phyloP scores from a whole-genome alignment of 148 eudicot genomes.

The Selenicereus undatus region DNA sequence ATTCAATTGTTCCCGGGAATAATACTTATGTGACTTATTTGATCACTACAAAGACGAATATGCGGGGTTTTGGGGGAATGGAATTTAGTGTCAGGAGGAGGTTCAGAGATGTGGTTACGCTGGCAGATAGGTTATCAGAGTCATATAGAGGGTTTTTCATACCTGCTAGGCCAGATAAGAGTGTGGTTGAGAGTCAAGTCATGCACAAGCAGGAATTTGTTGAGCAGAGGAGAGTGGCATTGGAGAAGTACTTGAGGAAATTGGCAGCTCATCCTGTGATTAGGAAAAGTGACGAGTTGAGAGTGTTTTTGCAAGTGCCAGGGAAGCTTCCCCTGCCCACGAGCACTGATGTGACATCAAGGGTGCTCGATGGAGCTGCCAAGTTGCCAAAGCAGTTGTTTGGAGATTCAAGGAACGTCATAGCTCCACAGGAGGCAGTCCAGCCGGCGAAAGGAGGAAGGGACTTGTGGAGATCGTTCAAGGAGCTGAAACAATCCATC shows the following conservation, averaged over 20 bases:
- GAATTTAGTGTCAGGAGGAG: slow-evolving; percentile 70
- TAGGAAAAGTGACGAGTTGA: slow-evolving; percentile 76
- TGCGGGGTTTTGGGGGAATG: slow-evolving; percentile 50
- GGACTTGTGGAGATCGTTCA: slow-evolving; percentile 80
- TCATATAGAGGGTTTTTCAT: slow-evolving; percentile 73
- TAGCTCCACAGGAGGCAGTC: slow-evolving; percentile 64
- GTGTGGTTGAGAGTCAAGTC: slow-evolving; percentile 83
- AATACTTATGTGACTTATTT: slow-evolving; percentile 63
- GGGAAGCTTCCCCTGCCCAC: slow-evolving; percentile 77
- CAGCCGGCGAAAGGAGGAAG: slow-evolving; percentile 87
- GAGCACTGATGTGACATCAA: slow-evolving; percentile 64
- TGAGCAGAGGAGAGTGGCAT: slow-evolving; percentile 67
- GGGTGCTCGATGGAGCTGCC: slow-evolving; percentile 86
- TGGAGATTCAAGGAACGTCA: slow-evolving; percentile 53
- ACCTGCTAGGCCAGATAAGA: slow-evolving; percentile 83
- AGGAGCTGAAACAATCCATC: slow-evolving; percentile 78
- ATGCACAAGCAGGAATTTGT: slow-evolving; percentile 98
- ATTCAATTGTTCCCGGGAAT: slow-evolving; percentile 74
- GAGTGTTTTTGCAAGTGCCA: slow-evolving; percentile 75
- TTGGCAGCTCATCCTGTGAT: slow-evolving; percentile 70
- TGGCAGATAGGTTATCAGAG: slow-evolving; percentile 75
- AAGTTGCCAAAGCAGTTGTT: slow-evolving; percentile 73
- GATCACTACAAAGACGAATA: slow-evolving; percentile 61
- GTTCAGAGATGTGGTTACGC: slow-evolving; percentile 74
- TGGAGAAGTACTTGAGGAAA: slow-evolving; percentile 77